These are phyloP conservation scores for Fusarium sp. DNA, from an alignment of 2,329 filamentous ascomycete genomes.

Conservation along the genomic window DNA sequence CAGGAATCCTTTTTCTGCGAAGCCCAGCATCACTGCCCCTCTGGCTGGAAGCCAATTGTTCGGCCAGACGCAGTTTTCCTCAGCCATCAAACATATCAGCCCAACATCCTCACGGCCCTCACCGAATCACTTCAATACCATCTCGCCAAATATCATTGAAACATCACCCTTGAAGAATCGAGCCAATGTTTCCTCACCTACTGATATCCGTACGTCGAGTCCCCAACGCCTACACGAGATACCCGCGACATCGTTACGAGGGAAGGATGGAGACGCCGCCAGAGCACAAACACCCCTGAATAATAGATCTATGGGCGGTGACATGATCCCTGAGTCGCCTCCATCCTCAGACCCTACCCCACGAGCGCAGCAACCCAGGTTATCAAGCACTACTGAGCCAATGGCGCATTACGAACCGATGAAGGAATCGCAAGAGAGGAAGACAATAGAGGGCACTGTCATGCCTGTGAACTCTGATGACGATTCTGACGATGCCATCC, in stretches of 20 bases:
- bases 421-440: conserved; percentile 57
- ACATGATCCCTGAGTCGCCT: conserved; percentile 52
- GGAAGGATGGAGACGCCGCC: conserved; percentile 23
- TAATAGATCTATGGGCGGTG: conserved; percentile 41
- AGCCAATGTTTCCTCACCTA: conserved; percentile 58
- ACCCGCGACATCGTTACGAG: conserved; percentile 42
- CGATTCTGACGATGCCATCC: conserved; percentile 49
- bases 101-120: conserved; percentile 68
- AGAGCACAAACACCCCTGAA: conserved; percentile 43
- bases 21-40: conserved; percentile 47
- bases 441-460: conserved; percentile 37
- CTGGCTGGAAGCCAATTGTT: conserved; percentile 62
- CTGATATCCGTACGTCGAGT: conserved; percentile 53
- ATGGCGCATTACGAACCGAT: conserved; percentile 57
- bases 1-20: conserved; percentile 58
- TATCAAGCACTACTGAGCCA: conserved; percentile 45
- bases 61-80: conserved; percentile 63
- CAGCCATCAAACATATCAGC: conserved; percentile 59
- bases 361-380: conserved; percentile 33
- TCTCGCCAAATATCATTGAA: conserved; percentile 56
- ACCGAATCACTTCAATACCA: conserved; percentile 57
- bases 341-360: conserved; percentile 40
- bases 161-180: conserved; percentile 62
- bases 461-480: conserved; percentile 46
- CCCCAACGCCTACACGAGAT: conserved; percentile 49